Conservation (phyloP, 257 asterid species). For the Solanum corneliomulleri region DNA sequence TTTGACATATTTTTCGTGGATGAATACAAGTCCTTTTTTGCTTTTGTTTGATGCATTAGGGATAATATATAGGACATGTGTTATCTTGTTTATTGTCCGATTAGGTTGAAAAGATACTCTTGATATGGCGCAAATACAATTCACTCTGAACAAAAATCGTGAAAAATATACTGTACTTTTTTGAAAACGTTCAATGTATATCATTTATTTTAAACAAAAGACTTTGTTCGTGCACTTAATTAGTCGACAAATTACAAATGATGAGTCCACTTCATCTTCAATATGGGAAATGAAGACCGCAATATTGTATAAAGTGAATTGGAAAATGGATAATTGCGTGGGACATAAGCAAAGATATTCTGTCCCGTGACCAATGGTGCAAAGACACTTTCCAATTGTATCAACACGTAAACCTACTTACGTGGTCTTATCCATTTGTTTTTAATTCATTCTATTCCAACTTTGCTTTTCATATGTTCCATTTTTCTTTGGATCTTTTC, state of each 20-base stretch:
- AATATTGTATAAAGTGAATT: not conserved
- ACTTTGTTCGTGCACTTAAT: too few relatives aligned
- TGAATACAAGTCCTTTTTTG: not conserved
- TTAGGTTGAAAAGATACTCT: not conserved
- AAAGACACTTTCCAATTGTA: slow-evolving; percentile 2
- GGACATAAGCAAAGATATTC: slow-evolving; percentile 22
- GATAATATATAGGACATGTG: not conserved
- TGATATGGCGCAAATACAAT: too few relatives aligned
- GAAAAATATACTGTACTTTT: not conserved
- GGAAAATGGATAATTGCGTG: not conserved
- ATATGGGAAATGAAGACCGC: not conserved
- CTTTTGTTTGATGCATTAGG: not conserved
- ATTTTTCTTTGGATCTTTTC: not conserved
- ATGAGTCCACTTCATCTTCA: not conserved
- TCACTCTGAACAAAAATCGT: too few relatives aligned
- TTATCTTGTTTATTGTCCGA: not conserved
- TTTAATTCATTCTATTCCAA: not conserved
- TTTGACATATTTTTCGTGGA: not conserved
- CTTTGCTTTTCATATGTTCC: not conserved
- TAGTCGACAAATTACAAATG: not conserved
- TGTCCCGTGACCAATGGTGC: slow-evolving; percentile 12
- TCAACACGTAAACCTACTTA: not conserved
- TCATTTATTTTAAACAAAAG: too few relatives aligned
- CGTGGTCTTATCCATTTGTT: slow-evolving; percentile 8
- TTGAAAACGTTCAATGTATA: not conserved